Evolutionary conservation across 75 land plant genomes (phyloP), one percentile per base, ranked within the genome.

Genomic region (Gnetum montanum): DNA sequence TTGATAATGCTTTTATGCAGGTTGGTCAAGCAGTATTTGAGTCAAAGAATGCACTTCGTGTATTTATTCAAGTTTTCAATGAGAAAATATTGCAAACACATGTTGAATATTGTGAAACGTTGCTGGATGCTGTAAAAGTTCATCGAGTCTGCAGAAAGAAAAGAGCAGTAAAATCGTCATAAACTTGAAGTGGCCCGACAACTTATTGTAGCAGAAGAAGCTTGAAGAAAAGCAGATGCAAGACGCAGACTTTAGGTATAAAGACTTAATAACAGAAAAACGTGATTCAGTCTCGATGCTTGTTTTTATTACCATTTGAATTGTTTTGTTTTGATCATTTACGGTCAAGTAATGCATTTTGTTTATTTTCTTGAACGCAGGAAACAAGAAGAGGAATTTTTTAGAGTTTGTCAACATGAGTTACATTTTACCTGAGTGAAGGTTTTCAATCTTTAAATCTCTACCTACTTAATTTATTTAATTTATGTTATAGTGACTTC

Each of bases 81-180:
- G 84, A 82, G 73, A 94, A 85, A 76, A 94, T 88, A 58, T 67
- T 88, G 46, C 90, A 80, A 11, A 82, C 88, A 41, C 98, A 94
- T 78, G 86, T 84, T 46, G 90, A 67, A 7, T 94, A 94, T 60
- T 94, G 98, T 67, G 82, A 88, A 58, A 86, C 88, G 72, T 68
- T 93, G 23, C 82, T 93, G 26, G 98, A 87, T 26, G 93, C 94
- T 57, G 95, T 95, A 15, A 88, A 80, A 59, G 81, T 88, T 43
- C 95, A 93, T 50, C 68, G 82, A 54, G 46, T 84, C 80, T 41
- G 98, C 98, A 38, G 95, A 85, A 45, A 78, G 85, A 29, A 95
- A 93, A 60, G 98, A 93, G 58, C 83, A 82, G 43, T 82, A 82
- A 59, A 79, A 61, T 30, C 70, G 79, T 10, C 86, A 93, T 53